Evolutionary conservation across 2,329 filamentous ascomycete species (phyloP).

Genomic region (Colletotrichum nymphaeae): DNA sequence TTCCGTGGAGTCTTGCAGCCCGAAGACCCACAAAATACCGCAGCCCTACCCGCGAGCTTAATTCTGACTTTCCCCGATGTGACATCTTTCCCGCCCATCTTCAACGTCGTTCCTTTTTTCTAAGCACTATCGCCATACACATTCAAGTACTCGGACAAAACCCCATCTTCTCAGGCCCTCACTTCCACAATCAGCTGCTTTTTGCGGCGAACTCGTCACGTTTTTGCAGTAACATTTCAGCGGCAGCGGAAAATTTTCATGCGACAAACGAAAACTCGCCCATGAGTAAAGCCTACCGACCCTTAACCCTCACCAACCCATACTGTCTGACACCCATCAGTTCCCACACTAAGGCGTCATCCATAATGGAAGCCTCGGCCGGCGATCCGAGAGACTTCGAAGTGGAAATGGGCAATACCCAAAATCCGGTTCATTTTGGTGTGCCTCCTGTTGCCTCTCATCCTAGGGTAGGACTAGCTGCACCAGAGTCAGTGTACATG

Average conservation of each 20-base stretch:
- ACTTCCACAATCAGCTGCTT: neutral
- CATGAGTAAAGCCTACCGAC: neutral
- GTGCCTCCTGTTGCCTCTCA: neutral
- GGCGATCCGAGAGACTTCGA: neutral
- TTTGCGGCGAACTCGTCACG: neutral
- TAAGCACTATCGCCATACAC: neutral
- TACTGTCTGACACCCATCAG: neutral
- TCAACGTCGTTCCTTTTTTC: neutral
- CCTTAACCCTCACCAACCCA: neutral
- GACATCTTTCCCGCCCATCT: slow-evolving; percentile 1
- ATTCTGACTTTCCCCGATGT: slow-evolving; percentile 23
- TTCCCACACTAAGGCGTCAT: neutral
- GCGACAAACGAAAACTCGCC: neutral
- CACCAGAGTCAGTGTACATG: neutral
- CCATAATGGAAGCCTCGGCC: neutral
- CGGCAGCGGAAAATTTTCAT: neutral
- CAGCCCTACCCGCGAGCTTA: slow-evolving; percentile 35
- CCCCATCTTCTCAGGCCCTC: too few species aligned
- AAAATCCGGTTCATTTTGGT: neutral
- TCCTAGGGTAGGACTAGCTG: neutral
- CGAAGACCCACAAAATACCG: slow-evolving; percentile 9
- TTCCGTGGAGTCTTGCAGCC: neutral
- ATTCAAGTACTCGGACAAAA: too few species aligned
- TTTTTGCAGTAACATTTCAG: neutral
- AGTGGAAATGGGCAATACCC: neutral